Percentiles rank a stretch among this genome's conserved stretches.
Conservation (phyloP, 129 eudicot species). For the Pulicaria dysenterica region DNA sequence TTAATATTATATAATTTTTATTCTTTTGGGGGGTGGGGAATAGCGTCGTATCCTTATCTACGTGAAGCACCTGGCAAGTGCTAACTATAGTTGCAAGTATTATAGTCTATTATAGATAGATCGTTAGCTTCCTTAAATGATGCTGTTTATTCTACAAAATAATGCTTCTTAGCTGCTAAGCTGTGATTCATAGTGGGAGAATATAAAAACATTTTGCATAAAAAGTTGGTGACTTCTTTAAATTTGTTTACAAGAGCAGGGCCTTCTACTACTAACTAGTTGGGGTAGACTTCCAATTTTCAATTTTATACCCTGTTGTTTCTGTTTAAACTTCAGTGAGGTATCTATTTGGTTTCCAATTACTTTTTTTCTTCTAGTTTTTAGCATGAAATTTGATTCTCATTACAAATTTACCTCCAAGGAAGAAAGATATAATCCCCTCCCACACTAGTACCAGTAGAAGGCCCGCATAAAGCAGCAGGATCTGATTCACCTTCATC, state of each 20-base stretch:
- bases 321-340: neutral
- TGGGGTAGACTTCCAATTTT: too few species aligned
- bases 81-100: too few species aligned
- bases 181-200: constrained; percentile 16
- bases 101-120: neutral
- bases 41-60: neutral
- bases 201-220: neutral
- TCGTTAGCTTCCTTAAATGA: constrained; percentile 2
- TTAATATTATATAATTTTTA: too few species aligned
- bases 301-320: too few species aligned
- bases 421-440: constrained; percentile 53
- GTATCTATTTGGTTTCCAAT: constrained; percentile 7
- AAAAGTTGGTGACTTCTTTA: constrained; percentile 15
- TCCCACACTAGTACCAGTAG: constrained; percentile 77
- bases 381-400: constrained; percentile 26
- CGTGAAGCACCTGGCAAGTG: neutral
- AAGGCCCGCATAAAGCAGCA: constrained; percentile 63
- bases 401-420: constrained; percentile 23
- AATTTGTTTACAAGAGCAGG: constrained; percentile 16
- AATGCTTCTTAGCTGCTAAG: constrained; percentile 11
- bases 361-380: neutral
- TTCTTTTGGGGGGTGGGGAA: neutral
- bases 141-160: neutral
- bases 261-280: constrained; percentile 22
- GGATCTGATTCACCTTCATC: constrained; percentile 38